Conservation (phyloP, 1,284 basidiomycete genomes). For the Sporisorium sorghi region DNA sequence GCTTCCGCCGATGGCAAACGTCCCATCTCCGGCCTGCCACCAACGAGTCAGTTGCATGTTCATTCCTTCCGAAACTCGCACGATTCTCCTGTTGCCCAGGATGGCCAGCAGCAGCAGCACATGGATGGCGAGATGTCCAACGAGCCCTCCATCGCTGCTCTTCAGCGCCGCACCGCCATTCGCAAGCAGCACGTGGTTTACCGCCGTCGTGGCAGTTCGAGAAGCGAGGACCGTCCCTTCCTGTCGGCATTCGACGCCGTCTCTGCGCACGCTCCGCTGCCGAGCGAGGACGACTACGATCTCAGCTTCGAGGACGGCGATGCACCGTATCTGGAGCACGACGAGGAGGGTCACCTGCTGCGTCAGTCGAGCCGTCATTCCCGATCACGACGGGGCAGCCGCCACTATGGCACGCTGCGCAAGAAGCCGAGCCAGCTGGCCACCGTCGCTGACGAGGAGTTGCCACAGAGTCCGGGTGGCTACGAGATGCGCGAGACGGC, state of each 20-base stretch:
- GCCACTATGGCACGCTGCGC: conserved; percentile 35
- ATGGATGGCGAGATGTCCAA: conserved; percentile 33
- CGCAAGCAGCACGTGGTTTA: conserved; percentile 27
- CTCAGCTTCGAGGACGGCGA: conserved; percentile 57
- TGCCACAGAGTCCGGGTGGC: conserved; percentile 8
- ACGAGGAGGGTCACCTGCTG: conserved; percentile 22
- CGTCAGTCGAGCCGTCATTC: conserved; percentile 20
- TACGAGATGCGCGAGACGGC: conserved; percentile 10
- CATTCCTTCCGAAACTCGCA: conserved; percentile 30
- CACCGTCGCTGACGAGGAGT: conserved; percentile 38
- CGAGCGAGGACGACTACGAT: conserved; percentile 50
- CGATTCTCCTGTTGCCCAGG: conserved; percentile 18
- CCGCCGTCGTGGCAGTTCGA: conserved; percentile 32
- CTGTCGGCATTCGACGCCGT: conserved; percentile 61
- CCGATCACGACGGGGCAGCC: conserved; percentile 17
- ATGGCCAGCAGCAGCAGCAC: conserved; percentile 20
- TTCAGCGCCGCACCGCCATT: conserved; percentile 13
- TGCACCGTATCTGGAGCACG: conserved; percentile 40
- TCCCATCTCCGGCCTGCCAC: conserved; percentile 32
- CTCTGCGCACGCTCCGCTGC: conserved; percentile 56
- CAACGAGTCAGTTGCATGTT: conserved; percentile 35
- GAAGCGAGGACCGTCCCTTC: conserved; percentile 59
- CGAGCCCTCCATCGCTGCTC: conserved; percentile 13
- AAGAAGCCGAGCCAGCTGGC: conserved; percentile 40
- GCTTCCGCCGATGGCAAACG: conserved; percentile 13